Percentiles rank a stretch among this genome's conserved stretches.
phyloP scores from a whole-genome alignment of 495 filamentous ascomycete genomes.

The Bathelium albidoporum region DNA sequence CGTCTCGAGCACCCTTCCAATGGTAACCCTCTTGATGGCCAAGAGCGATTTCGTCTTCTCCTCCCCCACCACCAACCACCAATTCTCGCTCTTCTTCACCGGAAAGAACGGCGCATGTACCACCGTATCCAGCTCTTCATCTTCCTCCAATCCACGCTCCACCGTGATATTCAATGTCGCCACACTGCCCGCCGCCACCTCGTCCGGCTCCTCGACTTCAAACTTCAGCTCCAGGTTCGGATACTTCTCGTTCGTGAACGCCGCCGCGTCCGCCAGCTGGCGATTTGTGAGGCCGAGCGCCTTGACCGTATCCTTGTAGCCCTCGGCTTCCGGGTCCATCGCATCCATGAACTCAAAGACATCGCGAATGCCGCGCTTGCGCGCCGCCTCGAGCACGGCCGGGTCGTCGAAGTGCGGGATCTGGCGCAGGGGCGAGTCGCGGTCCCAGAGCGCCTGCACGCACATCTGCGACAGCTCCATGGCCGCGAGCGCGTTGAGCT shows the following conservation, averaged over 20 bases:
- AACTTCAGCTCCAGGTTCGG: constrained; percentile 87
- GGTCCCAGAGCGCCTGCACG: constrained; percentile 98
- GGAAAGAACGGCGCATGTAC: constrained; percentile 97
- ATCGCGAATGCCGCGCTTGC: constrained; percentile 73
- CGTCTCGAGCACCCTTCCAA: constrained; percentile 64
- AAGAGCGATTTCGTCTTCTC: constrained; percentile 76
- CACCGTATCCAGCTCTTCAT: constrained; percentile 64
- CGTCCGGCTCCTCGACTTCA: constrained; percentile 62
- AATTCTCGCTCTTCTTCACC: constrained; percentile 88
- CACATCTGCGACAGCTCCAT: constrained; percentile 99
- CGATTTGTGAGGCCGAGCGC: constrained; percentile 66
- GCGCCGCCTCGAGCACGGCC: constrained; percentile 63
- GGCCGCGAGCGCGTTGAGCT: constrained; percentile 91
- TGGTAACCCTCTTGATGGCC: constrained; percentile 89
- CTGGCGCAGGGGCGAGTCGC: constrained; percentile 92
- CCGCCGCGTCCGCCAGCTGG: constrained; percentile 78
- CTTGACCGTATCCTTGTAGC: constrained; percentile 65
- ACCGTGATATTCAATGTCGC: constrained; percentile 79
- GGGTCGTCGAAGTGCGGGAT: constrained; percentile 89
- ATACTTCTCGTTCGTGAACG: constrained; percentile 95
- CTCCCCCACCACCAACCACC: constrained; percentile 88
- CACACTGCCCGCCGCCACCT: constrained; percentile 65
- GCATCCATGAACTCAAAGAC: constrained; percentile 98
- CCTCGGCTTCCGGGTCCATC: constrained; percentile 88
- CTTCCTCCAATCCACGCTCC: constrained; percentile 66